Conservation (phyloP, 108 stramenopile genomes). For the Cyclostephanos invisitatus region DNA sequence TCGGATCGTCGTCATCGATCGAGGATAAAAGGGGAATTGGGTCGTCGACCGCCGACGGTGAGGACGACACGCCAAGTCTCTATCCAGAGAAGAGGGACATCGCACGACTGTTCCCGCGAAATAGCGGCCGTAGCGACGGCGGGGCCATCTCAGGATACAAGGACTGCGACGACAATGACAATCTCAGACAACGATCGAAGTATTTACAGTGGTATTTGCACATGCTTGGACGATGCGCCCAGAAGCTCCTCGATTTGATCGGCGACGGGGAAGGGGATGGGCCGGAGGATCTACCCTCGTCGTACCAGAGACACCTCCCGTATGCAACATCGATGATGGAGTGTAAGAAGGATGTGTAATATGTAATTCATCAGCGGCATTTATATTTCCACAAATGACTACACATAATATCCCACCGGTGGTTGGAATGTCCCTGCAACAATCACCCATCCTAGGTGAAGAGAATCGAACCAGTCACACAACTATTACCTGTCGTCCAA, state of each 20-base stretch:
- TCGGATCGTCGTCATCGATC: constrained; percentile 6
- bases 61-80: constrained; percentile 9
- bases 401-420: too few relatives aligned
- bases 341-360: constrained; percentile 14
- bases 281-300: background rate
- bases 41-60: background rate
- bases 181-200: constrained; percentile 3
- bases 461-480: too few relatives aligned
- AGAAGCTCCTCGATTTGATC: constrained; percentile 40
- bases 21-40: background rate
- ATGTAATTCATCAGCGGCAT: background rate
- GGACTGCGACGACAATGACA: constrained; percentile 4
- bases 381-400: background rate
- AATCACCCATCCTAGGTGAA: too few relatives aligned
- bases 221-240: constrained; percentile 45
- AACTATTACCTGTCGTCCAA: too few relatives aligned
- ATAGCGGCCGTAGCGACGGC: background rate
- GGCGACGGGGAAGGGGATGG: constrained; percentile 37
- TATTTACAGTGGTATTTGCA: constrained; percentile 47
- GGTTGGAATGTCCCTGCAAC: background rate
- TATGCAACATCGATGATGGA: constrained; percentile 15
- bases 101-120: constrained; percentile 2
- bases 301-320: constrained; percentile 13
- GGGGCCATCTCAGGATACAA: constrained; percentile 11
- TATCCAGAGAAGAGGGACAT: constrained; percentile 37